Evolutionary conservation across 257 asterid genomes (phyloP).

Genomic region (Eucommia ulmoides): DNA sequence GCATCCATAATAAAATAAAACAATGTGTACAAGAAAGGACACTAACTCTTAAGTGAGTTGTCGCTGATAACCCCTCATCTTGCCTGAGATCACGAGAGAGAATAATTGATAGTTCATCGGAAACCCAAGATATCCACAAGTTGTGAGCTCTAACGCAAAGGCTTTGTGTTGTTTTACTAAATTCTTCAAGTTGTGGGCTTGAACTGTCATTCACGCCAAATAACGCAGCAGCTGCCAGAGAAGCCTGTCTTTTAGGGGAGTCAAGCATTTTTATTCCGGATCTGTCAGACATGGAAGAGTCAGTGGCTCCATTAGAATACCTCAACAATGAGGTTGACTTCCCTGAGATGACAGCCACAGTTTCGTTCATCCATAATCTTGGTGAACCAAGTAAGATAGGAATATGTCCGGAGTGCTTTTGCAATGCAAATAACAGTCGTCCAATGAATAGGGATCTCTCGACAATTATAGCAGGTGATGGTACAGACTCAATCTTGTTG

Average conservation of each 20-base stretch:
- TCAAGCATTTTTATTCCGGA: conserved; percentile 55
- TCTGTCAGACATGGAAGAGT: conserved; percentile 35
- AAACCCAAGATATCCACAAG: conserved; percentile 86
- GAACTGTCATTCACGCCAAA: conserved; percentile 60
- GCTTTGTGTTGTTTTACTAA: conserved; percentile 56
- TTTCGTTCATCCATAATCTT: conserved; percentile 72
- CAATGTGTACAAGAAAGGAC: conserved; percentile 7
- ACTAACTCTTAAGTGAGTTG: conserved; percentile 73
- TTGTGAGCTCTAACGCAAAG: conserved; percentile 77
- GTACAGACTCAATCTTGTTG: conserved; percentile 28
- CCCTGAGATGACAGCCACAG: conserved; percentile 21
- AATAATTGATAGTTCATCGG: conserved; percentile 60
- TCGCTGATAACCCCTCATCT: conserved; percentile 75
- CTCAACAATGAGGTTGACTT: conserved; percentile 30
- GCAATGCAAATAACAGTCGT: conserved; percentile 86
- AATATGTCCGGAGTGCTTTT: conserved; percentile 82
- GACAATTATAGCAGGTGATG: conserved; percentile 53
- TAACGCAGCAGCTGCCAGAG: conserved; percentile 57
- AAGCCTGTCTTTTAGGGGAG: conserved; percentile 56
- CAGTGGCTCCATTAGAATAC: conserved; percentile 28
- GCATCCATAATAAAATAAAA: too few relatives aligned
- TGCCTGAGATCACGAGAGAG: conserved; percentile 49
- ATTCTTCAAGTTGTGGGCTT: conserved; percentile 82
- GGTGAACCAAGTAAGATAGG: conserved; percentile 94
- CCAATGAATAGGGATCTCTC: conserved; percentile 88